These are phyloP conservation scores for Cystobasidium sp. DNA, from an alignment of 1,284 basidiomycete genomes.

Conservation along the genomic window DNA sequence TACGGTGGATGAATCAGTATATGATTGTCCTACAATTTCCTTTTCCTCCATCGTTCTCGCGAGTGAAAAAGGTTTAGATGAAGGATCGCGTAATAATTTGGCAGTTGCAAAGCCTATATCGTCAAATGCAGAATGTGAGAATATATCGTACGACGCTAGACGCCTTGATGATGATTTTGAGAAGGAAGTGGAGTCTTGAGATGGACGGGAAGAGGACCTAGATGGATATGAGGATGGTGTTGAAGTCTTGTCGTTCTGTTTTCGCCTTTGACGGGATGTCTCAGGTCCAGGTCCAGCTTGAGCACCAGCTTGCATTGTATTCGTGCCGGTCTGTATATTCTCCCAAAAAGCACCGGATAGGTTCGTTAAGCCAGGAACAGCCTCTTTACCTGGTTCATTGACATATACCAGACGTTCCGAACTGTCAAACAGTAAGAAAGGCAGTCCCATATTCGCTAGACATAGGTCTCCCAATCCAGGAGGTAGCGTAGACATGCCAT, in stretches of 20 bases:
- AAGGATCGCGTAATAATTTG: not conserved
- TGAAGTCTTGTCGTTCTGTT: not conserved
- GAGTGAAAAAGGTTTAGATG: slow-evolving; percentile 14
- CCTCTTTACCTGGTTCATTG: slow-evolving; percentile 9
- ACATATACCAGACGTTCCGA: slow-evolving; percentile 26
- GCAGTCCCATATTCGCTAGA: slow-evolving; percentile 34
- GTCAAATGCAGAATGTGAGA: slow-evolving; percentile 20
- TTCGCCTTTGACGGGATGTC: not conserved
- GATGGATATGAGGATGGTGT: not conserved
- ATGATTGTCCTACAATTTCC: not conserved
- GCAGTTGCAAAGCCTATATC: slow-evolving; percentile 18
- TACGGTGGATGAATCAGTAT: not conserved
- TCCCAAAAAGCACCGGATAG: not conserved
- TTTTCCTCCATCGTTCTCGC: slow-evolving; percentile 11
- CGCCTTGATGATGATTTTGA: not conserved
- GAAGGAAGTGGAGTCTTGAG: not conserved
- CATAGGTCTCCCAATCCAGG: slow-evolving; percentile 9
- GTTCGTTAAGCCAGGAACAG: not conserved
- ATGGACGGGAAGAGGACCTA: not conserved
- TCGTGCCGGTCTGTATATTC: not conserved
- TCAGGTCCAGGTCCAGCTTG: too few relatives aligned
- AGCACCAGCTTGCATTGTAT: not conserved
- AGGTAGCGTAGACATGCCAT: slow-evolving; percentile 12
- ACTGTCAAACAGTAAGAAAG: slow-evolving; percentile 33
- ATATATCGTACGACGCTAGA: not conserved